phyloP scores from a whole-genome alignment of 2,329 filamentous ascomycete species.

The Epichloe coenophiala region DNA sequence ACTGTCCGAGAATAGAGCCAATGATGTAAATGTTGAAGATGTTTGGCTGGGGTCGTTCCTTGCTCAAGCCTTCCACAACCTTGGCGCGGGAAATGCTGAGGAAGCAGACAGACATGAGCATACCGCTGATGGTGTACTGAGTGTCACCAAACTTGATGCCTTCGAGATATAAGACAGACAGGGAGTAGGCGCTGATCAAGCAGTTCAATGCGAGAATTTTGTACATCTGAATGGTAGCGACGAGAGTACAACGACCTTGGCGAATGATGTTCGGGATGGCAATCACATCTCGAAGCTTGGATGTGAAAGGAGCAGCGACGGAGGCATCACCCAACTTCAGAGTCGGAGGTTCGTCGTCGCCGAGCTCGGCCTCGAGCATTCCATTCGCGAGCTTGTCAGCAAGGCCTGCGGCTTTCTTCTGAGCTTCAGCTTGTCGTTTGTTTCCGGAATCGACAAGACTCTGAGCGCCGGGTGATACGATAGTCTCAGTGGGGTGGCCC shows the following conservation, averaged over 20 bases:
- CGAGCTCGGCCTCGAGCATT: constrained; percentile 84
- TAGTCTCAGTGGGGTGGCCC: constrained; percentile 44
- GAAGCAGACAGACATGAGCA: constrained; percentile 99
- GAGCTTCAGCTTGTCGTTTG: constrained; percentile 42
- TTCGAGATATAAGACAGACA: constrained; percentile 91
- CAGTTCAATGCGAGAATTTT: constrained; percentile 98
- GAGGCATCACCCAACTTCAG: constrained; percentile 97
- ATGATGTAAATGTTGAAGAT: constrained; percentile 99
- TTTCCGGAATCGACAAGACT: constrained; percentile 23
- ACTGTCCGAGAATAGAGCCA: constrained; percentile 91
- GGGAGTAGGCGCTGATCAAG: constrained; percentile 90
- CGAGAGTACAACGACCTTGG: constrained; percentile 91
- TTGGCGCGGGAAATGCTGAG: constrained; percentile 95
- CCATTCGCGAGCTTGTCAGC: constrained; percentile 75
- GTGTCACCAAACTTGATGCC: constrained; percentile 99
- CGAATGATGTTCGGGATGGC: constrained; percentile 97
- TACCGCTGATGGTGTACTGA: constrained; percentile 95
- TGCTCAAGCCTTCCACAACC: constrained; percentile 87
- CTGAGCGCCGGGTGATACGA: constrained; percentile 54
- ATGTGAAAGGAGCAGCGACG: constrained; percentile 92
- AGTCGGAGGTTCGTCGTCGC: constrained; percentile 80
- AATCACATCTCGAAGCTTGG: constrained; percentile 91
- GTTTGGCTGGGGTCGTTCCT: constrained; percentile 93
- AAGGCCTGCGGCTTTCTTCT: constrained; percentile 60
- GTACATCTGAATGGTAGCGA: constrained; percentile 99